Base-by-base conservation (phyloP, 495 filamentous ascomycete species). In the Aspergillus panamensis region DNA sequence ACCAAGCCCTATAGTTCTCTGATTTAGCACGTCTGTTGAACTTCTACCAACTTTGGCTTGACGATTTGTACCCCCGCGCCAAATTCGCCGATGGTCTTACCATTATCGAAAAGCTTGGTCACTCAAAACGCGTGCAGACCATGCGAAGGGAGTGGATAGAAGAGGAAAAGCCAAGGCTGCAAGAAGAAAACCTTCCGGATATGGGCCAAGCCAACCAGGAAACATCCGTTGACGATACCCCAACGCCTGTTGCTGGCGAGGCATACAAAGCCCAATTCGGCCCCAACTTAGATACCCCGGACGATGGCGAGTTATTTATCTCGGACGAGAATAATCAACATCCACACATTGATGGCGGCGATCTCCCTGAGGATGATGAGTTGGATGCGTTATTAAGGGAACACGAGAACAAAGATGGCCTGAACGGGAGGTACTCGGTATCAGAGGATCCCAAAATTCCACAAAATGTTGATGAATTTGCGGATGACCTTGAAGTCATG, bases 31-130 rank as follows among this genome's bases (percentile, higher is more conserved):
- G 86, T 48, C 80, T 99, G 10, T 81, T 99, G 57, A 87, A 88
- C 42, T 88, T 92, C 66, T 99, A 97, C 69, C 94, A 97, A 68
- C 73, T 95, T 61, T 99, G 94, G 94, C 89, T 97, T 6, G 94
- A 99, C 68, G 91, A 96, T 58, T 78, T 99, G 21, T 99, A 90
- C 63, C 95, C 94, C 43, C 91, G 92, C 62, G 94, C 92, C 1
- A 95, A 91, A 66, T 97, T 99, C 58, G 79, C 87, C 21, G 95
- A 99, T 65, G 94, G 89, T 5, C 76, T 97, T 17, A 73, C 84
- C 32, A 97, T 97, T 72, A 90, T 97, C 8, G 95, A 99, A 71
- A 97, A 96, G 72, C 74, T 91, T 4, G 94, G 94, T 2, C 94
- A 97, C 70, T 88, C 86, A 37, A 88, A 83, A 66, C 75, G 80